A percentile compares a stretch with the other conserved stretches of the same genome.
phyloP scores from a whole-genome alignment of 768 basidiomycete genomes.

The Fomitopsis serialis region DNA sequence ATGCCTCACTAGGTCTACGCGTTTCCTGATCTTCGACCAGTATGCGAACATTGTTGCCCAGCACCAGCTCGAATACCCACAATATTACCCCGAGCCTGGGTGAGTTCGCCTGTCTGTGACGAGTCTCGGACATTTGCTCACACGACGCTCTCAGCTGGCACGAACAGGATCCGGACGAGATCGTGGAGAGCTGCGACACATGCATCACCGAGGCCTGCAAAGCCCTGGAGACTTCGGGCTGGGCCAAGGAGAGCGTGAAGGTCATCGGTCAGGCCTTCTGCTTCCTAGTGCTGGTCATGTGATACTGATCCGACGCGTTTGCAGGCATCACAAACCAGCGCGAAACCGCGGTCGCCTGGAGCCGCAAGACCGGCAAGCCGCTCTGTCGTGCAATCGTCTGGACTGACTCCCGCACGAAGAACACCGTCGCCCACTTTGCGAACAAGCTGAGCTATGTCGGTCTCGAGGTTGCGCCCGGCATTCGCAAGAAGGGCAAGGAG shows the following conservation, averaged over 20 bases:
- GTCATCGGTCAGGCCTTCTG: constrained; percentile 67
- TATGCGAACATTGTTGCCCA: constrained; percentile 84
- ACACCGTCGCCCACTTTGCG: constrained; percentile 76
- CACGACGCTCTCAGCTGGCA: constrained; percentile 65
- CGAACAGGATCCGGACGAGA: constrained; percentile 86
- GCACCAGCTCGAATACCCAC: constrained; percentile 90
- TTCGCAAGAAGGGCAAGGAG: constrained; percentile 66
- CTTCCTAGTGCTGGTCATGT: not conserved
- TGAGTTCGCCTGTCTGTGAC: constrained; percentile 18
- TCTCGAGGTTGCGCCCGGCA: constrained; percentile 62
- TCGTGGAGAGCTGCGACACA: constrained; percentile 64
- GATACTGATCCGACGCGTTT: constrained; percentile 5
- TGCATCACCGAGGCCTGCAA: constrained; percentile 74
- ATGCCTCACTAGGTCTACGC: constrained; percentile 57
- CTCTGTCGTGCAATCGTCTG: constrained; percentile 90
- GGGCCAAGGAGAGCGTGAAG: constrained; percentile 77
- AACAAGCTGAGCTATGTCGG: constrained; percentile 67
- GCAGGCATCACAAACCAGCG: constrained; percentile 94
- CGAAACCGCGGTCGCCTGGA: constrained; percentile 94
- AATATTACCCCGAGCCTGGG: constrained; percentile 90
- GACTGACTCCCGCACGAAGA: constrained; percentile 92
- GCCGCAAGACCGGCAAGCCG: constrained; percentile 82
- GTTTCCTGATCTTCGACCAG: constrained; percentile 89
- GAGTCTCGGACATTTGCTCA: not conserved
- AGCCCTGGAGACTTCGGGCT: constrained; percentile 69